These are phyloP conservation scores for Myriosclerotinia duriaeana DNA, from an alignment of 2,329 filamentous ascomycete genomes.

Conservation along the genomic window DNA sequence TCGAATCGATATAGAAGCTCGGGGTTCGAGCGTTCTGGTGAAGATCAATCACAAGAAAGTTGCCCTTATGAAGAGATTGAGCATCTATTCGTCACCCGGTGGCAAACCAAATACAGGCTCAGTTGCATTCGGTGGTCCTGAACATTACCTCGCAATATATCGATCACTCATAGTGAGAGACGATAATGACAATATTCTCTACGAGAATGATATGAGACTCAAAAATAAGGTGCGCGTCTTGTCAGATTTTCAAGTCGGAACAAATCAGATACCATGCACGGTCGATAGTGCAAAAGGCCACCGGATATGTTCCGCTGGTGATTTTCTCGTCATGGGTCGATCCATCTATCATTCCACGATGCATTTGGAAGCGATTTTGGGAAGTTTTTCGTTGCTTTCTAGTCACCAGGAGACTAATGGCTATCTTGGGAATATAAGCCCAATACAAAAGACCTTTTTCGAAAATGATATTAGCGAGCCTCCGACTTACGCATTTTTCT, in stretches of 20 bases:
- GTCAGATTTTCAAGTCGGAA: constrained; percentile 11
- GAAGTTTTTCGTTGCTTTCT: constrained; percentile 8
- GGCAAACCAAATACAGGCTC: constrained; percentile 5
- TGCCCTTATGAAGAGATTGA: not conserved
- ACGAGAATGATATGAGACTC: constrained; percentile 13
- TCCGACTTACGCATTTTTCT: constrained; percentile 5
- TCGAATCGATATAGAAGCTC: constrained; percentile 6
- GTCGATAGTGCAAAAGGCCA: constrained; percentile 15
- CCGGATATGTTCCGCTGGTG: constrained; percentile 11
- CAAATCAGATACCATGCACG: constrained; percentile 16
- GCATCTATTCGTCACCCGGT: not conserved
- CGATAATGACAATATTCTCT: not conserved
- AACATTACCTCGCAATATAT: constrained; percentile 14
- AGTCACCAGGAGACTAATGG: constrained; percentile 6
- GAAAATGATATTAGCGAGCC: constrained; percentile 7
- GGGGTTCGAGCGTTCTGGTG: constrained; percentile 3
- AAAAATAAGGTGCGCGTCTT: not conserved
- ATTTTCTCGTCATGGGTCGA: constrained; percentile 9
- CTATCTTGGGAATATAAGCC: constrained; percentile 10
- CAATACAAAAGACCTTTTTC: constrained; percentile 16
- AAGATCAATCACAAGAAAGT: constrained; percentile 5
- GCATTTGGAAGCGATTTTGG: constrained; percentile 7
- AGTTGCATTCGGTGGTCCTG: constrained; percentile 6
- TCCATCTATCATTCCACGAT: constrained; percentile 11
- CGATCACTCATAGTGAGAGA: constrained; percentile 12